Base-by-base conservation (phyloP, 495 filamentous ascomycete species). In the Neurospora sp. region DNA sequence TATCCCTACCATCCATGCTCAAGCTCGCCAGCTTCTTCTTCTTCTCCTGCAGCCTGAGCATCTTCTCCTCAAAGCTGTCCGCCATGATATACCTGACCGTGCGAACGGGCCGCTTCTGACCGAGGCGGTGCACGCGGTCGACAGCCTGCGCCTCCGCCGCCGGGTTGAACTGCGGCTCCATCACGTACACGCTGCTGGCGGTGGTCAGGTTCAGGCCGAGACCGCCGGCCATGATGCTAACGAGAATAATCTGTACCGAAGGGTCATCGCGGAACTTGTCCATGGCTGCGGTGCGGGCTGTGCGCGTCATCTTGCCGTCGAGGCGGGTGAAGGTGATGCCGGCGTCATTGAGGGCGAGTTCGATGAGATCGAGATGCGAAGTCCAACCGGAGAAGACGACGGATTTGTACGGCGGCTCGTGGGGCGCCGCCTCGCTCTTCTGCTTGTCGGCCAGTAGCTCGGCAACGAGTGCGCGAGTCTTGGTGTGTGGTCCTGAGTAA, bases 151-250 rank as follows among this genome's bases (percentile, higher is more conserved):
- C 93, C 75, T 98, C 94, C 0, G 94, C 92, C 6, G 94, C 94
- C 2, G 96, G 96, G 79, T 99, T 99, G 80, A 93, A 99, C 76
- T 98, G 94, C 3, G 96, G 96, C 81, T 99, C 96, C 96, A 99
- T 98, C 65, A 98, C 91, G 77, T 94, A 99, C 14, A 95, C 96
- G 44, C 89, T 90, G 77, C 89, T 94, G 31, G 90, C 96, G 4
- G 91, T 84, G 0, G 94, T 97, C 31, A 99, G 85, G 77, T 99
- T 99, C 40, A 99, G 88, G 41, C 95, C 96, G 22, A 97, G 86
- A 40, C 96, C 96, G 71, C 95, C 96, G 1, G 96, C 96, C 74
- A 88, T 92, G 81, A 98, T 94, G 39, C 94, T 97, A 69, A 97
- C 91, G 12, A 99, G 86, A 65, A 99, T 92, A 71, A 97, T 89